Base-by-base conservation (phyloP, 23 red algal species). In the Gracilaria gracilis region DNA sequence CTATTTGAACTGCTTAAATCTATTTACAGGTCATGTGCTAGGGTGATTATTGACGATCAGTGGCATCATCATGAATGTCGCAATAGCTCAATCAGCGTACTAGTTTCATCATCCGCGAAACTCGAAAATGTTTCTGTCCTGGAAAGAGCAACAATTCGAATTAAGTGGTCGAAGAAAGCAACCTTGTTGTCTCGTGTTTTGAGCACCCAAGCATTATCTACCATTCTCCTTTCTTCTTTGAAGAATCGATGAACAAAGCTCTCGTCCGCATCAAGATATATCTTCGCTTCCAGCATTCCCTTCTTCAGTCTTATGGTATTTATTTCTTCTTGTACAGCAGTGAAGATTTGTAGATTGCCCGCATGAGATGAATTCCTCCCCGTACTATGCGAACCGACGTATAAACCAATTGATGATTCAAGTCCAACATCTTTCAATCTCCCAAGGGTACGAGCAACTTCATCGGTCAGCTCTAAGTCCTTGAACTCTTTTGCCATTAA, bases 181-280 rank as follows among this genome's bases (percentile, higher is more conserved):
- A 51, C 29, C 17, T 48, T 20, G 72, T 77, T 77, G 69, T 75
- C 37, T 50, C 72, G 40, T 51, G 35, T 9, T 19, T 77, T 50
- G 15, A 77, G 39, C 17, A 77, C 27, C 72, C 72, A 77, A 1
- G 72, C 17, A 37, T 77, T 77, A 37, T 77, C 72, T 46, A 77
- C 32, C 40, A 48, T 46, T 7, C 39, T 51, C 72, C 31, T 46
- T 51, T 77, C 46, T 48, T 50, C 42, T 25, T 46, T 51, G 72
- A 33, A 23, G 23, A 77, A 49, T 50, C 72, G 20, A 20, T 16
- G 38, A 1, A 77, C 39, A 50, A 77, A 77, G 16, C 25, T 77
- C 11, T 50, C 50, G 4, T 50, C 42, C 5, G 72, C 72, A 50
- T 77, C 72, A 28, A 77, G 14, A 33, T 77, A 77, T 6, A 77